Evolutionary conservation across 768 basidiomycete species (phyloP).

Genomic region (Boletus reticulatus): DNA sequence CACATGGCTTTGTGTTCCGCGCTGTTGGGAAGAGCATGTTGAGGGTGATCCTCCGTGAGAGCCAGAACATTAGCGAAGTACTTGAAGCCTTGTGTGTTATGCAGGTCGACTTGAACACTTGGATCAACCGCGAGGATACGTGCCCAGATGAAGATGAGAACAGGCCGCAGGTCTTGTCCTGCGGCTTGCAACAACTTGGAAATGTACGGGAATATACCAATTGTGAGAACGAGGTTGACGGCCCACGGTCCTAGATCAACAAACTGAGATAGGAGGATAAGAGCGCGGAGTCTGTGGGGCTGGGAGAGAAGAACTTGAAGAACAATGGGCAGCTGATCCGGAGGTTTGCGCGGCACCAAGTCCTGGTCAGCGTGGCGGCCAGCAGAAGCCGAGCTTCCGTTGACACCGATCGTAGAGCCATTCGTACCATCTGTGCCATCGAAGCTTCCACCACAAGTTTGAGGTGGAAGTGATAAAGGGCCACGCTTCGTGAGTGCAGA

Average conservation of each 20-base stretch:
- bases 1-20: conserved; percentile 99
- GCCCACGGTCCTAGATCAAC: conserved; percentile 99
- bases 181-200: conserved; percentile 94
- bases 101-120: conserved; percentile 86
- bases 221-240: conserved; percentile 90
- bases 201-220: conserved; percentile 99
- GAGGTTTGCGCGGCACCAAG: conserved; percentile 85
- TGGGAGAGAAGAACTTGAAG: conserved; percentile 96
- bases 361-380: conserved; percentile 29
- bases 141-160: conserved; percentile 98
- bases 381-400: conserved; percentile 3
- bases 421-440: conserved; percentile 20
- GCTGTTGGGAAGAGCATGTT: conserved; percentile 76
- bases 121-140: conserved; percentile 96
- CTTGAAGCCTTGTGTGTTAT: conserved; percentile 75
- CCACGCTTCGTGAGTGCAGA: conserved; percentile 78
- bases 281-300: conserved; percentile 90
- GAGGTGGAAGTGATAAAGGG: conserved; percentile 65
- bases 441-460: conserved; percentile 34
- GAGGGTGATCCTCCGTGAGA: conserved; percentile 56
- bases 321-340: conserved; percentile 96
- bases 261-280: conserved; percentile 95
- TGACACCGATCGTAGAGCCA: conserved; percentile 16
- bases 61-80: conserved; percentile 83
- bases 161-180: conserved; percentile 92